Evolutionary conservation across 1,284 basidiomycete species (phyloP).

Genomic region (Leccinum angustisporum): DNA sequence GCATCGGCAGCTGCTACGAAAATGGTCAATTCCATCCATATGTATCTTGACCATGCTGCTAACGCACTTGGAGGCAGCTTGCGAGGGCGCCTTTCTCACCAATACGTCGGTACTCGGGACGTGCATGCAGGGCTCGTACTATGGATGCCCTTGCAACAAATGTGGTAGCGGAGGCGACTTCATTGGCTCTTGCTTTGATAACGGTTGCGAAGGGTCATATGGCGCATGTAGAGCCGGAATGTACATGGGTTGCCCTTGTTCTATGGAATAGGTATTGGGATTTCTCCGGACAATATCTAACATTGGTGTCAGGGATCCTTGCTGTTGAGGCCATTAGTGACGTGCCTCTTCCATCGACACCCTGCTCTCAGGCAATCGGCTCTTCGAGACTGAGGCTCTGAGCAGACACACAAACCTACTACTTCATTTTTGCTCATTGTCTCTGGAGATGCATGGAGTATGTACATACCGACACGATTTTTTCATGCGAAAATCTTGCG

Average conservation of each 20-base stretch:
- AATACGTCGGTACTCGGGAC: not conserved
- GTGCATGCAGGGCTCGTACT: not conserved
- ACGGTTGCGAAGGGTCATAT: not conserved
- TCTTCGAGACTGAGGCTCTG: not conserved
- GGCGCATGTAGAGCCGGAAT: not conserved
- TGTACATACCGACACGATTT: not conserved
- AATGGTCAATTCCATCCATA: not conserved
- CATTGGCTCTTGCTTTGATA: not conserved
- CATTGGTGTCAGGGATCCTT: not conserved
- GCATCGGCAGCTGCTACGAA: slow-evolving; percentile 5
- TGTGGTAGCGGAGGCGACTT: not conserved
- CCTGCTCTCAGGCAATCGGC: not conserved
- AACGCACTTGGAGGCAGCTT: slow-evolving; percentile 3
- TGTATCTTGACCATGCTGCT: not conserved
- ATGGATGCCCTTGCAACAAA: slow-evolving; percentile 5
- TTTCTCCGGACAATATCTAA: not conserved
- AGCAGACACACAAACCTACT: not conserved
- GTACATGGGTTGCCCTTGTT: not conserved
- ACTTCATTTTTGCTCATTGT: not conserved
- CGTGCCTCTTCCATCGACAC: not conserved
- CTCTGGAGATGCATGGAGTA: not conserved
- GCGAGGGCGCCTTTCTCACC: not conserved
- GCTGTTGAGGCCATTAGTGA: not conserved
- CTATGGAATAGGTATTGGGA: not conserved
- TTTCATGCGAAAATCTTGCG: not conserved